Evolutionary conservation across 139 green algal genomes (phyloP).

Genomic region (Raphidocelis subcapitata): DNA sequence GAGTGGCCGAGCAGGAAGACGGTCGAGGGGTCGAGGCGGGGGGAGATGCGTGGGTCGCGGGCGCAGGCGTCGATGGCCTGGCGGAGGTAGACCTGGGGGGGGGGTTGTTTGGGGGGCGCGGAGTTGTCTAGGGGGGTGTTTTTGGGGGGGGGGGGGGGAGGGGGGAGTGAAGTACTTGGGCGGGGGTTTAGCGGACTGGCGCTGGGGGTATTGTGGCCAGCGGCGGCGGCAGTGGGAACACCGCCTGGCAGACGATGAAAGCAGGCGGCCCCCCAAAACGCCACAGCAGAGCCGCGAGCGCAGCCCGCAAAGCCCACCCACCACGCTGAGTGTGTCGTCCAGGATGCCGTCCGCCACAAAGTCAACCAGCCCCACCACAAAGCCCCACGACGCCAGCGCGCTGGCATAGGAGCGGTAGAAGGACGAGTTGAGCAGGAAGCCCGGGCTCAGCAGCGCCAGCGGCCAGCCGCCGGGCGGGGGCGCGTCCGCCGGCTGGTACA

Average conservation of each 20-base stretch:
- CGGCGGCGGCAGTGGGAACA: too few relatives aligned
- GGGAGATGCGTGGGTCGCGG: slow-evolving; percentile 1
- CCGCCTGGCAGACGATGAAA: too few relatives aligned
- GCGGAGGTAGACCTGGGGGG: not conserved
- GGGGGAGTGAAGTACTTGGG: slow-evolving; percentile 1
- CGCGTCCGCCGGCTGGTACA: too few relatives aligned
- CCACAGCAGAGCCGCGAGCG: too few relatives aligned
- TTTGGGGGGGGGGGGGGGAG: not conserved
- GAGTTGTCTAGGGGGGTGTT: not conserved
- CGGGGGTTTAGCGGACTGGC: too few relatives aligned
- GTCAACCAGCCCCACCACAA: not conserved
- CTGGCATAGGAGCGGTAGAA: slow-evolving; percentile 38
- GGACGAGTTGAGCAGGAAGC: slow-evolving; percentile 39
- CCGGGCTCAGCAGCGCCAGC: slow-evolving; percentile 30
- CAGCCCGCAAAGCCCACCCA: too few relatives aligned
- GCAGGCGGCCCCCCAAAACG: too few relatives aligned
- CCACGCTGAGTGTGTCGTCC: not conserved
- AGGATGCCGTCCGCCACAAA: slow-evolving; percentile 1
- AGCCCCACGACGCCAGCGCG: slow-evolving; percentile 30
- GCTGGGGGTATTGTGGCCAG: too few relatives aligned
- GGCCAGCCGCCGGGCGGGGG: not conserved
- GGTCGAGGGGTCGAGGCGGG: not conserved
- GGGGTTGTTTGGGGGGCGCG: not conserved
- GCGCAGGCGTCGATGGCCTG: slow-evolving; percentile 20
- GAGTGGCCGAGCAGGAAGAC: slow-evolving; percentile 29